A percentile compares a stretch with the other conserved stretches of the same genome.
Evolutionary conservation across 768 basidiomycete species (phyloP).

Genomic region (Hericium rajendrae): DNA sequence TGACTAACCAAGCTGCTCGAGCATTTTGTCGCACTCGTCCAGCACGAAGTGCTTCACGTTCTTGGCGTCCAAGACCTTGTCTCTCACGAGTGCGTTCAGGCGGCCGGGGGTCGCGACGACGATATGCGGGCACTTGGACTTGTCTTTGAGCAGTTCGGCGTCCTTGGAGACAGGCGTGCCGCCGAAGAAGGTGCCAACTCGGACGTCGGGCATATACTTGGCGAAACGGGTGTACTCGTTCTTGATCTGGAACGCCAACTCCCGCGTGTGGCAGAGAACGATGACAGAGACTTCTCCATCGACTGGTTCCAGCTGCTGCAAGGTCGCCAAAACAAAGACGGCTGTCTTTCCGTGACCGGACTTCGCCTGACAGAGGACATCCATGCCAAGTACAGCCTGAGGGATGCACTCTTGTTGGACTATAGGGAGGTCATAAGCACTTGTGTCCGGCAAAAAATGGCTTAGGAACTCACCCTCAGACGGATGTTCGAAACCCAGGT

Average conservation of each 20-base stretch:
- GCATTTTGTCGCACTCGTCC: constrained; percentile 99
- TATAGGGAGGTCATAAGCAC: constrained; percentile 22
- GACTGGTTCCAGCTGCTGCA: constrained; percentile 97
- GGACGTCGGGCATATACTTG: constrained; percentile 99
- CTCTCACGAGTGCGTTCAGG: constrained; percentile 88
- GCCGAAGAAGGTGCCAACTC: constrained; percentile 96
- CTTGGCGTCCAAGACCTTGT: constrained; percentile 91
- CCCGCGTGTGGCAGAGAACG: constrained; percentile 97
- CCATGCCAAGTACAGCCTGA: constrained; percentile 98
- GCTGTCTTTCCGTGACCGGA: constrained; percentile 99
- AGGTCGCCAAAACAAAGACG: constrained; percentile 94
- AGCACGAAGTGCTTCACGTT: constrained; percentile 98
- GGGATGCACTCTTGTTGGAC: constrained; percentile 99
- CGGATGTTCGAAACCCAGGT: constrained; percentile 99
- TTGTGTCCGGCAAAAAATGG: not conserved
- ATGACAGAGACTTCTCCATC: constrained; percentile 97
- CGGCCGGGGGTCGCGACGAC: constrained; percentile 98
- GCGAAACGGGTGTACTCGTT: constrained; percentile 99
- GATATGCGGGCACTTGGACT: constrained; percentile 96
- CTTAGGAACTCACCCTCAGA: constrained; percentile 70
- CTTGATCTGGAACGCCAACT: constrained; percentile 99
- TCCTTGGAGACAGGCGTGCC: constrained; percentile 94
- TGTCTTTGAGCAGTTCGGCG: constrained; percentile 87
- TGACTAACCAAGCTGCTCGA: constrained; percentile 99
- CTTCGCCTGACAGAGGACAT: constrained; percentile 98